Conservation (phyloP, 139 green algal genomes). For the Chlorella ohadii region DNA sequence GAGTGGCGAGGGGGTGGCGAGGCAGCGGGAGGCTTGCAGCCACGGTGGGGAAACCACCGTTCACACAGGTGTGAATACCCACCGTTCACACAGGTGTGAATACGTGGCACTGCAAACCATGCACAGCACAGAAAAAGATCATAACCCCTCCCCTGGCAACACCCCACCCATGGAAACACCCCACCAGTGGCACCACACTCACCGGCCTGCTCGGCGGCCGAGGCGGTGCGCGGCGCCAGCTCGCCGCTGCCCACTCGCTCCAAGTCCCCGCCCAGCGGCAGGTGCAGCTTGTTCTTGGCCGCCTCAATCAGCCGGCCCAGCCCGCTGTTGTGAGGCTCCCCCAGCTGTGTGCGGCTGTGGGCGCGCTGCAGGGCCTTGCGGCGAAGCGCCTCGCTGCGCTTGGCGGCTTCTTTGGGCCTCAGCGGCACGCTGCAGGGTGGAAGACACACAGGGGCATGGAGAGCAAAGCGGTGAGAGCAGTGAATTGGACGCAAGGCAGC, state of each 20-base stretch:
- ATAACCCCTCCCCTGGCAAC: no score
- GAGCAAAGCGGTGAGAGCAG: neutral
- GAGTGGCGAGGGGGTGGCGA: no score
- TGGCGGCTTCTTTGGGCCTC: neutral
- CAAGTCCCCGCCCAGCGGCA: neutral
- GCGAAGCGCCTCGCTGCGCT: conserved; percentile 14
- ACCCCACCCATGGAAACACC: no score
- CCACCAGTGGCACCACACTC: no score
- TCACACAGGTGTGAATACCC: neutral
- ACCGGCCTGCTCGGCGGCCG: neutral
- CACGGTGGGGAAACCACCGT: neutral
- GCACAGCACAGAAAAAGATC: neutral
- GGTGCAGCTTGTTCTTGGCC: conserved; percentile 9
- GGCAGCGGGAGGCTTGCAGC: neutral
- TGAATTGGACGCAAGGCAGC: no score
- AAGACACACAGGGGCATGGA: neutral
- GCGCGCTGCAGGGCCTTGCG: conserved; percentile 26
- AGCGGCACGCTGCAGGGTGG: conserved; percentile 32
- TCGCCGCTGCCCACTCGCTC: neutral
- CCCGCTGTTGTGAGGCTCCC: neutral
- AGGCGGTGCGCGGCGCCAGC: neutral
- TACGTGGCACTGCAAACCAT: no score
- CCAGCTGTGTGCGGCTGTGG: neutral
- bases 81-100: neutral
- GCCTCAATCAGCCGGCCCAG: neutral